Percentiles rank a stretch among this genome's conserved stretches.
phyloP scores from a whole-genome alignment of 2,329 filamentous ascomycete genomes.

The Microdochium trichocladiopsis region DNA sequence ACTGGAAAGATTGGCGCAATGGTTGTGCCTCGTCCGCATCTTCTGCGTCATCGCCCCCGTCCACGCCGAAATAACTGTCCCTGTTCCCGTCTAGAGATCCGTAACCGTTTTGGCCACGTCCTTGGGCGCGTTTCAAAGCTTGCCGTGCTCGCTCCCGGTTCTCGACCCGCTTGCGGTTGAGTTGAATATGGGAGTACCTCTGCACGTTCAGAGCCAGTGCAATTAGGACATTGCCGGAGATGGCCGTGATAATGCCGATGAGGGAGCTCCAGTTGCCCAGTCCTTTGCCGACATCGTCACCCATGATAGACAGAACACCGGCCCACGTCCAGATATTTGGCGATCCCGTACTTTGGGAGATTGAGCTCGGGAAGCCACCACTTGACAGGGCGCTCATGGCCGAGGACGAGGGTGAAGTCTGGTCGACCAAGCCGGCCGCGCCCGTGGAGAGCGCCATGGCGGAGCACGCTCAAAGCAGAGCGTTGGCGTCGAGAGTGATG shows the following conservation, averaged over 20 bases:
- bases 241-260: constrained; percentile 90
- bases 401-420: background rate
- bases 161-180: constrained; percentile 63
- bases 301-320: constrained; percentile 4
- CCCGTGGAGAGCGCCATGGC: background rate
- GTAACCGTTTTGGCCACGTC: constrained; percentile 18
- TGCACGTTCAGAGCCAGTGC: constrained; percentile 95
- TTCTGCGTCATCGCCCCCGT: constrained; percentile 17
- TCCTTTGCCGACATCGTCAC: constrained; percentile 33
- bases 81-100: constrained; percentile 12
- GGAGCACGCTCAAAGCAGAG: background rate
- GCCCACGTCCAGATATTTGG: background rate
- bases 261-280: constrained; percentile 78
- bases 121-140: constrained; percentile 39
- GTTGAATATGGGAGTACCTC: constrained; percentile 84
- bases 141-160: constrained; percentile 47
- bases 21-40: constrained; percentile 39
- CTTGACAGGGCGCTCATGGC: background rate
- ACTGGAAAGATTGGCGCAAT: constrained; percentile 42
- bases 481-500: background rate
- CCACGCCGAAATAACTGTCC: background rate
- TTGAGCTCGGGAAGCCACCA: background rate
- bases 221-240: constrained; percentile 88
- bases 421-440: background rate
- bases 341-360: background rate